Conservation (phyloP, 2,329 filamentous ascomycete species). For the Salinomyces thailandicus region DNA sequence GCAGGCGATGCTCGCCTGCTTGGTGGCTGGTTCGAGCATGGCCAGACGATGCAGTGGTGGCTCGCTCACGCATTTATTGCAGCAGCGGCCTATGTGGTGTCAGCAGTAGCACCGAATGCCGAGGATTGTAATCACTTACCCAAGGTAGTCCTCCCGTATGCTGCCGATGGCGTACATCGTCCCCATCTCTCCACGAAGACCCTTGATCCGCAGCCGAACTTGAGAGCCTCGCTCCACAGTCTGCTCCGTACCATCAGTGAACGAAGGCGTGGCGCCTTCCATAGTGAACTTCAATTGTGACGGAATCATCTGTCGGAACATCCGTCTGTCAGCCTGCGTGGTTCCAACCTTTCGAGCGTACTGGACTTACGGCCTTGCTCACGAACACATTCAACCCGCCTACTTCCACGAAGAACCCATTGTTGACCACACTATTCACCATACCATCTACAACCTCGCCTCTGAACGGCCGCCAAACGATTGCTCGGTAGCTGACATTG, state of each 20-base stretch:
- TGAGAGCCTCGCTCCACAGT: constrained; percentile 90
- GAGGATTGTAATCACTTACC: constrained; percentile 17
- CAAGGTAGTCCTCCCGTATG: constrained; percentile 62
- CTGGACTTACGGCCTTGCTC: constrained; percentile 66
- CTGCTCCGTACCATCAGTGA: constrained; percentile 88
- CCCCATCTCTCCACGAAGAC: constrained; percentile 83
- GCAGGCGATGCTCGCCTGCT: background rate
- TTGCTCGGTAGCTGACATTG: constrained; percentile 85
- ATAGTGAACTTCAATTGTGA: constrained; percentile 87
- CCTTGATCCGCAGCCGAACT: constrained; percentile 87
- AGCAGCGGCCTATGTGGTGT: background rate
- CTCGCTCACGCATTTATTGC: background rate
- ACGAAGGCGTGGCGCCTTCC: constrained; percentile 92
- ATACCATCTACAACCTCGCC: constrained; percentile 96
- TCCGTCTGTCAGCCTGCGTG: background rate
- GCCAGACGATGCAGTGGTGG: too few relatives aligned
- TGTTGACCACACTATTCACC: constrained; percentile 80
- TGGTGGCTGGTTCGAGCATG: background rate
- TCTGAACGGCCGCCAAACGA: constrained; percentile 96
- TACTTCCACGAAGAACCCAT: constrained; percentile 81
- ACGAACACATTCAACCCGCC: constrained; percentile 72
- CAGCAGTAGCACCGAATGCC: background rate
- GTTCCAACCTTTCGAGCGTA: background rate
- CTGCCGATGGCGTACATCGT: constrained; percentile 96
- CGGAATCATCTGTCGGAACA: constrained; percentile 74